Evolutionary conservation across 257 asterid species (phyloP).

Genomic region (Solanum medicagineum): DNA sequence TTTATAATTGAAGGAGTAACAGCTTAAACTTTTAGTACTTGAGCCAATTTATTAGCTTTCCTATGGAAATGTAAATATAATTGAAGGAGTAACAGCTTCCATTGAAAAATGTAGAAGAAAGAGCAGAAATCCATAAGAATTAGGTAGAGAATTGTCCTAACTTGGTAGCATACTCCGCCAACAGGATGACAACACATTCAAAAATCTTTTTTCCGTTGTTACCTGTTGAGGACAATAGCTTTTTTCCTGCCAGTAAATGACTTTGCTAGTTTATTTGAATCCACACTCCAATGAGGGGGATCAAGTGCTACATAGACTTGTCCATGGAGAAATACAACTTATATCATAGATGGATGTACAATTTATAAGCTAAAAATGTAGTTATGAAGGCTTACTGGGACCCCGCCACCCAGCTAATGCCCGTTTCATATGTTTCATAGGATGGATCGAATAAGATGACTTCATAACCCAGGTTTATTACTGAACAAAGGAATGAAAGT

Average conservation of each 20-base stretch:
- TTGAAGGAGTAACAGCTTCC: not conserved
- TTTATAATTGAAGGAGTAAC: too few relatives aligned
- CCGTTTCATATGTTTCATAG: constrained; percentile 58
- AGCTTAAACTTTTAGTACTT: not conserved
- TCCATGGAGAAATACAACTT: constrained; percentile 1
- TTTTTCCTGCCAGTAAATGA: constrained; percentile 51
- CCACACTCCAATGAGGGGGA: constrained; percentile 68
- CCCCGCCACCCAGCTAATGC: constrained; percentile 86
- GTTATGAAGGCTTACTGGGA: constrained; percentile 48
- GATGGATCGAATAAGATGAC: constrained; percentile 79
- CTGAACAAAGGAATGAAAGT: constrained; percentile 18
- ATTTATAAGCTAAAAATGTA: not conserved
- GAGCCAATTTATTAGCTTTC: not conserved
- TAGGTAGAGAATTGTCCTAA: not conserved
- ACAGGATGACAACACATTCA: too few relatives aligned
- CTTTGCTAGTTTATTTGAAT: constrained; percentile 43
- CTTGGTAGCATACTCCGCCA: too few relatives aligned
- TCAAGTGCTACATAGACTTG: constrained; percentile 81
- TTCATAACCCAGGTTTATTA: constrained; percentile 72
- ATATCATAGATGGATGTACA: not conserved
- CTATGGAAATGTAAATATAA: not conserved
- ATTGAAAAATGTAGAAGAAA: not conserved
- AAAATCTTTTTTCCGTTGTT: not conserved
- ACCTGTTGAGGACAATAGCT: constrained; percentile 85
- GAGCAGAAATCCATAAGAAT: not conserved